Evolutionary conservation across 768 basidiomycete genomes (phyloP), one percentile per base, ranked within the genome.

Genomic region (Tricholoma saponaceum): DNA sequence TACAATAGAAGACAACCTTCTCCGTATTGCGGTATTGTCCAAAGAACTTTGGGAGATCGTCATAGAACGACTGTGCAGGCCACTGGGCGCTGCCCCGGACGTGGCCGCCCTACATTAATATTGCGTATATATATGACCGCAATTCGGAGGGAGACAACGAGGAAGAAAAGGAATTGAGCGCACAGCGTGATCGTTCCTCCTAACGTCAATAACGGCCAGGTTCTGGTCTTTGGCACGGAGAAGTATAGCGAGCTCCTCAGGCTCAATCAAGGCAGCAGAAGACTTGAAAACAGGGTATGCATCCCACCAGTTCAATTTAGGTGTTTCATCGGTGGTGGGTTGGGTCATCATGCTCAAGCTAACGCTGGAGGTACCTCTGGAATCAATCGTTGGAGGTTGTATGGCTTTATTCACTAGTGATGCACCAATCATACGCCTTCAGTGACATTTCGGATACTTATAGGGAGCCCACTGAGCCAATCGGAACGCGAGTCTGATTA

Each of bases 1-100:
- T 69, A 56, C 81, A 84, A 56, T 84, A 84, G 57, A 85, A 84
- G 6, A 84, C 74, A 8, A 85, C 80, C 12, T 70, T 67, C 9
- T 69, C 62, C 0, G 71, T 76, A 22, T 72, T 62, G 51, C 69
- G 69, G 60, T 79, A 75, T 52, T 71, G 69, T 26, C 78, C 70
- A 26, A 76, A 72, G 62, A 83, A 79, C 9, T 46, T 37, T 0
- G 74, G 69, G 12, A 82, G 67, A 33, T 77, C 70, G 51, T 79
- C 73, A 49, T 77, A 74, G 63, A 85, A 83, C 0, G 76, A 76
- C 59, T 84, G 79, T 0, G 82, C 83, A 1, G 74, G 70, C 58
- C 67, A 74, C 35, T 83, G 78, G 53, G 74, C 62, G 54, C 82
- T 83, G 60, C 79, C 80, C 30, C 74, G 71, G 32, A 85, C 74